Evolutionary conservation across 1,284 basidiomycete genomes (phyloP), one percentile per base, ranked within the genome.

Genomic region (Lentinula novae-zelandiae): DNA sequence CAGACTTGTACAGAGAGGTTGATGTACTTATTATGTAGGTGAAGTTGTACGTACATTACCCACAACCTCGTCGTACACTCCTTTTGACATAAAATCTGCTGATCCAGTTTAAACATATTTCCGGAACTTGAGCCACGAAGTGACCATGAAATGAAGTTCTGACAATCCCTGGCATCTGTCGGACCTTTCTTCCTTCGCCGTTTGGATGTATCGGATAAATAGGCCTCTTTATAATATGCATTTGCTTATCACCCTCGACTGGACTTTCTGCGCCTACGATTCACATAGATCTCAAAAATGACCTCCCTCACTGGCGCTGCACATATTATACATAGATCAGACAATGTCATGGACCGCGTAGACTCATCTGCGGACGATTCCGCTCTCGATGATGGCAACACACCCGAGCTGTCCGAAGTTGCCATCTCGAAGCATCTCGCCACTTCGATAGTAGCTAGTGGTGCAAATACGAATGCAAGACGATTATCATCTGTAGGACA

Each of bases 401-500:
- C 1, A 15, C 8, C 46, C 22, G 39, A 55, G 7, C 13, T 38
- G 1, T 31, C 22, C 22, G 22, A 22, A 22, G 22, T 22, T 2
- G 22, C 22, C 22, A 3, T 57, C 22, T 44, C 55, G 12, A 57
- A 46, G n/a, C 44, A 57, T 20, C 44, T 17, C 36, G 8, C 55
- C 1, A 31, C 44, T 12, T 57, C 55, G 8, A 38, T 57, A n/a
- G 42, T 33, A 48, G 22, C 42, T 36, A 48, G 42, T 22, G 55
- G 55, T 33, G 44, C 55, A 2, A 20, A 27, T 20, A 38, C 44
- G 9, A 44, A 38, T 39, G 27, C 55, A 22, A 57, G 55, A 38
- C 55, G 55, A 33, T 49, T 57, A 49, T 57, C 55, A 13, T 34
- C 55, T 22, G 13, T 38, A 15, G 55, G 55, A 17, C 27, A 57